phyloP scores from a whole-genome alignment of 1,139 yeast genomes.

The Saccharomyces uvarum region DNA sequence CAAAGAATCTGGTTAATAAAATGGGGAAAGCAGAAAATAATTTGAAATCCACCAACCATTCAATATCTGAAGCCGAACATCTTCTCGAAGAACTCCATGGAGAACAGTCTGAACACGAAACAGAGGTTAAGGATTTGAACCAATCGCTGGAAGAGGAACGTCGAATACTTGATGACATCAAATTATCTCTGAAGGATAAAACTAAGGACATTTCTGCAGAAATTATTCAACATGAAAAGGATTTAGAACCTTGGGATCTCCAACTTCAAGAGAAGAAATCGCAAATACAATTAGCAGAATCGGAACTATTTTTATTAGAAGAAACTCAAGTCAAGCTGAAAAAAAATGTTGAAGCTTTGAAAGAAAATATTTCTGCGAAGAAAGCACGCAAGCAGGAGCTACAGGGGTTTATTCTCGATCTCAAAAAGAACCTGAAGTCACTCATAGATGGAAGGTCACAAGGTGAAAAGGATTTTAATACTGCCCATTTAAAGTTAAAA shows the following conservation, averaged over 20 bases:
- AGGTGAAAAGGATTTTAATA: slow-evolving; percentile 52
- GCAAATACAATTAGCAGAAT: slow-evolving; percentile 54
- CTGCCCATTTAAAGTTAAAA: slow-evolving; percentile 43
- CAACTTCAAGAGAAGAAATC: slow-evolving; percentile 60
- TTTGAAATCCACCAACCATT: slow-evolving; percentile 33
- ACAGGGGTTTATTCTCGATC: slow-evolving; percentile 31
- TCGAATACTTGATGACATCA: slow-evolving; percentile 50
- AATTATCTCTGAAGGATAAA: slow-evolving; percentile 61
- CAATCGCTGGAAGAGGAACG: slow-evolving; percentile 47
- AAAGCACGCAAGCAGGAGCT: slow-evolving; percentile 46
- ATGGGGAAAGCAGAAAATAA: slow-evolving; percentile 55
- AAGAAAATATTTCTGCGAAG: slow-evolving; percentile 42
- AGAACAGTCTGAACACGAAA: slow-evolving; percentile 35
- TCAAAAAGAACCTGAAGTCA: slow-evolving; percentile 39
- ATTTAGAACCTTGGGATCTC: slow-evolving; percentile 79
- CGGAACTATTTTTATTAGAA: slow-evolving; percentile 55
- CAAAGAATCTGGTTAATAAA: slow-evolving; percentile 55
- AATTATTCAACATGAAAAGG: slow-evolving; percentile 47
- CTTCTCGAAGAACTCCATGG: slow-evolving; percentile 42
- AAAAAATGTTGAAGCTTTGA: slow-evolving; percentile 42
- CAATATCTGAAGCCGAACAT: slow-evolving; percentile 38
- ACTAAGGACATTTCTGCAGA: slow-evolving; percentile 32
- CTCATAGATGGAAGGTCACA: slow-evolving; percentile 40
- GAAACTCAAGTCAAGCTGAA: slow-evolving; percentile 35
- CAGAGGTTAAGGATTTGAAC: slow-evolving; percentile 41